Percentiles rank a stretch among this genome's conserved stretches.
Conservation (phyloP, 257 asterid genomes). For the Capsicum pubescens region DNA sequence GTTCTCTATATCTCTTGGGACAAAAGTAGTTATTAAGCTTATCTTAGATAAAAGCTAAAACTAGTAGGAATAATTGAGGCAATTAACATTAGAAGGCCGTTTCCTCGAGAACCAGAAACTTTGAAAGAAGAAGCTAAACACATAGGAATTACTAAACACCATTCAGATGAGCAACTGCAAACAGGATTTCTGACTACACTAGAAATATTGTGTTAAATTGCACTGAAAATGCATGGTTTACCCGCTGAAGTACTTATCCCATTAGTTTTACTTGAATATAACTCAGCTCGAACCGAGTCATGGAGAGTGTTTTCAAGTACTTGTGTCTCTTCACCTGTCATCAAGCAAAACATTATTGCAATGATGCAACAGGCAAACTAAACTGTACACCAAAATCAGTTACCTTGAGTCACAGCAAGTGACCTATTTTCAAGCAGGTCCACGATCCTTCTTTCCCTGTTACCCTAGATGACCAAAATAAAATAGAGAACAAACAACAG, state of each 20-base stretch:
- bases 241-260: conserved; percentile 16
- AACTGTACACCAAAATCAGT: not conserved
- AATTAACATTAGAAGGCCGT: not conserved
- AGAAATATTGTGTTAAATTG: not conserved
- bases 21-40: conserved; percentile 12
- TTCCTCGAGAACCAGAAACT: not conserved
- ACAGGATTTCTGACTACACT: not conserved
- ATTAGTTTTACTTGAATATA: not conserved
- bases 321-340: conserved; percentile 9
- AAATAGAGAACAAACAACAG: conserved; percentile 17
- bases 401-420: conserved; percentile 21
- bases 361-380: not conserved
- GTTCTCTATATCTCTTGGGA: conserved; percentile 13
- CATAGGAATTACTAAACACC: conserved; percentile 16
- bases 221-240: not conserved
- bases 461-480: conserved; percentile 15
- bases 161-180: not conserved
- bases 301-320: not conserved
- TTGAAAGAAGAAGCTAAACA: conserved; percentile 22
- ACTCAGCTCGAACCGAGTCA: not conserved
- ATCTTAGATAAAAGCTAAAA: not conserved
- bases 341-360: conserved; percentile 20
- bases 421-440: not conserved
- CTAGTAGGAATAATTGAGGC: not conserved
- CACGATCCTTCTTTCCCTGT: not conserved